Evolutionary conservation across 805 yeast species (phyloP).

Genomic region (Kodamaea sagamina): DNA sequence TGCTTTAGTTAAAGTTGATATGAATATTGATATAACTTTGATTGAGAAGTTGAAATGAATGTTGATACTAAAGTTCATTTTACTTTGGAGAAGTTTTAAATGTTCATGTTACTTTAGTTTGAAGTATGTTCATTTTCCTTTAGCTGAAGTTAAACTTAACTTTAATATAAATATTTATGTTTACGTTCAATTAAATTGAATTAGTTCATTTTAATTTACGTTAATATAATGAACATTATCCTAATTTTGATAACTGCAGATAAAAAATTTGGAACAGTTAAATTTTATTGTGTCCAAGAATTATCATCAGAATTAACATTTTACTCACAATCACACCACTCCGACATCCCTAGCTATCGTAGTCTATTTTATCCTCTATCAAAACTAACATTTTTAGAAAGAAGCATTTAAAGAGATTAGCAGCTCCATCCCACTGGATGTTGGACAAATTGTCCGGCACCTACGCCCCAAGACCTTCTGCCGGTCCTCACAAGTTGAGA

Average conservation of each 20-base stretch:
- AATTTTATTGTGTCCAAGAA: too few relatives aligned
- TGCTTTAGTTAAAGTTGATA: not conserved
- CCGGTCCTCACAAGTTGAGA: conserved; percentile 73
- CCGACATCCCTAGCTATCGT: conserved; percentile 4
- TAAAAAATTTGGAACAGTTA: too few relatives aligned
- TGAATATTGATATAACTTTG: not conserved
- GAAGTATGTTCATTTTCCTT: too few relatives aligned
- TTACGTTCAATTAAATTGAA: too few relatives aligned
- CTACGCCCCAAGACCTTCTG: conserved; percentile 99
- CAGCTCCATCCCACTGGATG: conserved; percentile 99
- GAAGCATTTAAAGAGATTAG: conserved; percentile 99
- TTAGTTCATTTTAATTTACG: too few relatives aligned
- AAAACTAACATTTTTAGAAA: conserved; percentile 57
- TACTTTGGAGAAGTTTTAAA: too few relatives aligned
- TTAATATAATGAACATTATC: too few relatives aligned
- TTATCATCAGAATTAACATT: too few relatives aligned
- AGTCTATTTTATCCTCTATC: not conserved
- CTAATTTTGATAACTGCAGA: too few relatives aligned
- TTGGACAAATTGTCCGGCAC: conserved; percentile 99
- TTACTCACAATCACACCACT: not conserved
- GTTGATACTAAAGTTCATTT: not conserved
- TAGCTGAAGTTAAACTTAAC: too few relatives aligned
- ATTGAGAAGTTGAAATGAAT: not conserved
- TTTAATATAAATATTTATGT: too few relatives aligned
- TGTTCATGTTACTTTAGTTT: too few relatives aligned